A percentile compares a stretch with the other conserved stretches of the same genome.
Evolutionary conservation across 129 eudicot genomes (phyloP).

Genomic region (Scalesia atractyloides): DNA sequence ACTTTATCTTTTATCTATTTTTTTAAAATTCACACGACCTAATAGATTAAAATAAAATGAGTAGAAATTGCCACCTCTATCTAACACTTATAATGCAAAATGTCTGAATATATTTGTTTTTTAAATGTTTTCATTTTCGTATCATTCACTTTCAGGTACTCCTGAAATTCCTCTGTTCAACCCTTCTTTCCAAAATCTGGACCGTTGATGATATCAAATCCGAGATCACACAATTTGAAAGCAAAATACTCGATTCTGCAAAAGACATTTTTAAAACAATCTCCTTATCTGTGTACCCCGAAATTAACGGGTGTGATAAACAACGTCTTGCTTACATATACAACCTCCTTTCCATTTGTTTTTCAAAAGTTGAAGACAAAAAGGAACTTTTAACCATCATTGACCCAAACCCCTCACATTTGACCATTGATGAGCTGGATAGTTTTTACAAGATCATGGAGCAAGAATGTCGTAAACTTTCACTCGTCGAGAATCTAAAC

Average conservation of each 20-base stretch:
- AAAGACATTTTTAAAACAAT: constrained; percentile 54
- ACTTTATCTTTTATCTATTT: neutral
- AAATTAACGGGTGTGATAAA: constrained; percentile 74
- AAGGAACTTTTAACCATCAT: constrained; percentile 18
- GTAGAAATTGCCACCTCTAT: constrained; percentile 8
- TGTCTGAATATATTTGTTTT: neutral
- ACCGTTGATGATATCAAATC: constrained; percentile 65
- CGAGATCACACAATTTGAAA: constrained; percentile 60
- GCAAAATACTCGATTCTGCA: constrained; percentile 57
- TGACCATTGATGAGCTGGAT: constrained; percentile 33
- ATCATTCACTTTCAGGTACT: constrained; percentile 60
- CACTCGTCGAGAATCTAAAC: constrained; percentile 67
- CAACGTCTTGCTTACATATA: constrained; percentile 67
- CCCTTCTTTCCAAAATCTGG: constrained; percentile 86
- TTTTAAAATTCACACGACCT: neutral
- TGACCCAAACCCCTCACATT: constrained; percentile 22
- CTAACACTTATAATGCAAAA: constrained; percentile 1
- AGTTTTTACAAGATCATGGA: constrained; percentile 62
- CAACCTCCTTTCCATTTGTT: constrained; percentile 71
- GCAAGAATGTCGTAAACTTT: constrained; percentile 70
- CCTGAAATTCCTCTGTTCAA: constrained; percentile 59
- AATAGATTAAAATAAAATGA: neutral
- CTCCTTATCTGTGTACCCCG: constrained; percentile 63
- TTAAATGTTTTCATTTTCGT: neutral
- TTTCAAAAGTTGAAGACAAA: constrained; percentile 49